These are phyloP conservation scores for Mucor piriformis DNA, from an alignment of 371 early-diverging fungal genomes.

Conservation along the genomic window DNA sequence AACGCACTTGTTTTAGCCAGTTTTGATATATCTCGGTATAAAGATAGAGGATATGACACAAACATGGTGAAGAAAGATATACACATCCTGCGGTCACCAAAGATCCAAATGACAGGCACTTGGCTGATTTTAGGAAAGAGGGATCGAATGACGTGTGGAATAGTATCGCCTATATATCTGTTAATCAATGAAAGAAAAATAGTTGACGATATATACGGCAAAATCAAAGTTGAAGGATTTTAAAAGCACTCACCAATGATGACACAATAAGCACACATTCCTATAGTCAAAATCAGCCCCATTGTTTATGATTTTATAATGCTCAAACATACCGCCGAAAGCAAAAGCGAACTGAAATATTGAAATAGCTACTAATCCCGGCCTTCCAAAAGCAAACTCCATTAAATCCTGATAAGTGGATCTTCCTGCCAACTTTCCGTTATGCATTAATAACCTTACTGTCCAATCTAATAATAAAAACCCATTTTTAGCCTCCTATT, in stretches of 20 bases:
- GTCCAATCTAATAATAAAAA: constrained; percentile 67
- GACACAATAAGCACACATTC: constrained; percentile 80
- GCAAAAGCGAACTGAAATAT: constrained; percentile 83
- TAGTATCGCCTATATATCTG: constrained; percentile 64
- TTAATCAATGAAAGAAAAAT: constrained; percentile 1
- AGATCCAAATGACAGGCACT: constrained; percentile 54
- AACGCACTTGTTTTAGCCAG: constrained; percentile 79
- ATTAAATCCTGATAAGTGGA: constrained; percentile 78
- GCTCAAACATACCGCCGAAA: constrained; percentile 80
- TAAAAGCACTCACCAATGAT: constrained; percentile 61
- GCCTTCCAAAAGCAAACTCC: constrained; percentile 73
- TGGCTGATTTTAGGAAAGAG: constrained; percentile 61
- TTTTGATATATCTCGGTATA: constrained; percentile 81
- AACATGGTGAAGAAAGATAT: constrained; percentile 69
- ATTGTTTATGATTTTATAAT: too few relatives aligned
- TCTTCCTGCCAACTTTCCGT: constrained; percentile 72
- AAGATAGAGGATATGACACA: constrained; percentile 74
- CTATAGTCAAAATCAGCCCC: constrained; percentile 36
- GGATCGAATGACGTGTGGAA: constrained; percentile 74
- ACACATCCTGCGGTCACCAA: constrained; percentile 59
- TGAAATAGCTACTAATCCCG: constrained; percentile 72
- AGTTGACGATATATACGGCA: not conserved
- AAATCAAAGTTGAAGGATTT: not conserved
- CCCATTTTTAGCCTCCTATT: not conserved
- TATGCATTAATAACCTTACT: constrained; percentile 67